Base-by-base conservation (phyloP, 495 filamentous ascomycete genomes). In the Lichenothelia convexa region DNA sequence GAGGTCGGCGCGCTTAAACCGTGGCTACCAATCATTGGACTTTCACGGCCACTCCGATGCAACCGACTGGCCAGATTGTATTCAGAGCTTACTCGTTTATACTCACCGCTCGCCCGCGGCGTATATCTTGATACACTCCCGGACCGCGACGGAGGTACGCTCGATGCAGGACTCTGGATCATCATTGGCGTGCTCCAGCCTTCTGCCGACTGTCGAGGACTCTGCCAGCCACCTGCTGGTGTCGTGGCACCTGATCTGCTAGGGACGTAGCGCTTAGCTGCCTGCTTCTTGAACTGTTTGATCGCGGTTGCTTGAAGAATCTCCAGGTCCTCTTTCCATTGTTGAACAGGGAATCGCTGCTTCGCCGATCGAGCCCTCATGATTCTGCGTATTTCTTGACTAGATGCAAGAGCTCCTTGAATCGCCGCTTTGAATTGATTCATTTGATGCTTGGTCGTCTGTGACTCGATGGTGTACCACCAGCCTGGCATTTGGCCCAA, bases 401-500 rank as follows among this genome's bases (percentile, higher is more conserved):
- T 71, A 1, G 75, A 80, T 19, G 61, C 68, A 37, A 84, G 53
- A 0, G 78, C 78, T 19, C 65, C 70, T 17, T 68, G 56, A 41
- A 83, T 78, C 12, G 78, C 73, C 36, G 66, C 58, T 42, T 69
- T 74, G 56, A 83, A 82, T 50, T 85, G 79, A 24, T 71, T 70
- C 29, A 82, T 51, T 12, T 82, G 50, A 56, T 85, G 79, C 11
- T 65, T 66, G 1, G 76, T 75, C 2, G 73, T 72, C 8, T 66
- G 78, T 0, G 73, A 78, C 53, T 85, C 79, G 38, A 58, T 65
- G 41, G 64, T 81, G 46, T 65, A 76, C 73, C 73, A 78, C 63
- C 71, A 81, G 23, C 79, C 78, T n/a, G 78, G 78, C 76, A 82
- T 81, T 43, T 80, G 73, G 2, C 78, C 78, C 21, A 84, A 61